Evolutionary conservation across 345 rosid genomes (phyloP).

Genomic region (Dimocarpus longan): DNA sequence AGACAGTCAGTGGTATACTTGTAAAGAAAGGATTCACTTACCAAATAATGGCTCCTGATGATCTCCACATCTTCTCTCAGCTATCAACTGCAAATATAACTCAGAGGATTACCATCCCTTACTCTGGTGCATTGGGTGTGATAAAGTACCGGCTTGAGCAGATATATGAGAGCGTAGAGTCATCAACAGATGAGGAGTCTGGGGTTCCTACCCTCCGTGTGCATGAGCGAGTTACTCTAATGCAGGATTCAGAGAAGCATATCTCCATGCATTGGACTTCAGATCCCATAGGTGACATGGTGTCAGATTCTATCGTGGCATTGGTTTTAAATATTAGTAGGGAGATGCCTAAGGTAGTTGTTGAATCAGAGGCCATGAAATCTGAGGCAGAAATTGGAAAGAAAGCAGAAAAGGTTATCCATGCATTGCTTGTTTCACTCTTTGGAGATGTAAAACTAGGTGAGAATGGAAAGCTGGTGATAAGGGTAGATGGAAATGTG

Average conservation of each 20-base stretch:
- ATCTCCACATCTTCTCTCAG: constrained; percentile 95
- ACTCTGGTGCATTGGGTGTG: constrained; percentile 76
- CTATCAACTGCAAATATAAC: constrained; percentile 79
- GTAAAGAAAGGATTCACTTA: constrained; percentile 93
- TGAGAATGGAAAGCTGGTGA: constrained; percentile 73
- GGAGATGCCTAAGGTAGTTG: constrained; percentile 74
- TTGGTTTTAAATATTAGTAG: constrained; percentile 73
- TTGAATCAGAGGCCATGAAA: constrained; percentile 57
- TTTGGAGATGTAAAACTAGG: constrained; percentile 89
- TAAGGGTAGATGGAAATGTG: constrained; percentile 75
- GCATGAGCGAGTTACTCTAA: constrained; percentile 72
- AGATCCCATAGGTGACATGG: constrained; percentile 92
- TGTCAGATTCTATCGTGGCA: constrained; percentile 88
- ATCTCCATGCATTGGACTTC: constrained; percentile 84
- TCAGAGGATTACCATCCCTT: constrained; percentile 84
- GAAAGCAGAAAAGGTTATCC: constrained; percentile 75
- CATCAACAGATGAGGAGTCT: constrained; percentile 73
- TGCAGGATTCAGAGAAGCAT: constrained; percentile 85
- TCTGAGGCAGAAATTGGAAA: constrained; percentile 63
- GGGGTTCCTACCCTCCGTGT: constrained; percentile 64
- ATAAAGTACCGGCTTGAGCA: constrained; percentile 79
- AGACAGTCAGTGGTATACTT: constrained; percentile 75
- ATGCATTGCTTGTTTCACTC: constrained; percentile 84
- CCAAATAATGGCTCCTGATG: constrained; percentile 98
- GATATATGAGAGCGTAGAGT: constrained; percentile 80